Conservation (phyloP, 371 early-diverging fungal species). For the Mortierella sp. region DNA sequence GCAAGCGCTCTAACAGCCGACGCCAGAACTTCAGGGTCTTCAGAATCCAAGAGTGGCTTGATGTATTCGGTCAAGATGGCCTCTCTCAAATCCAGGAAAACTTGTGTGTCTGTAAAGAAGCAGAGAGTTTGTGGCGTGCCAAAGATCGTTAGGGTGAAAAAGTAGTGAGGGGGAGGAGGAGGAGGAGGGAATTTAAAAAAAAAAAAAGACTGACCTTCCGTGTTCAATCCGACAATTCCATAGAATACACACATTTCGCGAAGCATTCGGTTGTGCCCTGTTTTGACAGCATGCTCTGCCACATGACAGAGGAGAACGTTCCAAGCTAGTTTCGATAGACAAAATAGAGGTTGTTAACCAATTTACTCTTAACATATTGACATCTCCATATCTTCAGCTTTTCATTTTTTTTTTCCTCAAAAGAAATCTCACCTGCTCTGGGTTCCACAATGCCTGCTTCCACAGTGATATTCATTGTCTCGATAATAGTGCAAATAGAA, state of each 20-base stretch:
- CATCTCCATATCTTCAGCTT: no score
- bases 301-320: slow-evolving; percentile 60
- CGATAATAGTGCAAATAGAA: slow-evolving; percentile 58
- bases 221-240: slow-evolving; percentile 59
- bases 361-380: no score
- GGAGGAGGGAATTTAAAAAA: neutral
- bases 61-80: slow-evolving; percentile 55
- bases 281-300: slow-evolving; percentile 55
- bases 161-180: neutral
- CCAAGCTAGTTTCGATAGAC: slow-evolving; percentile 53
- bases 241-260: slow-evolving; percentile 59
- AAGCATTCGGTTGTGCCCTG: slow-evolving; percentile 27
- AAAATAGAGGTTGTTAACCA: no score
- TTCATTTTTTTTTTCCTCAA: no score
- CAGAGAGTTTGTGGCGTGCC: neutral
- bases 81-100: slow-evolving; percentile 61
- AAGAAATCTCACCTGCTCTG: slow-evolving; percentile 54
- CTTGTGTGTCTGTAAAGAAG: slow-evolving; percentile 56
- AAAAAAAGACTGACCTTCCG: slow-evolving; percentile 55
- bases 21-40: slow-evolving; percentile 42
- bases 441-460: slow-evolving; percentile 61
- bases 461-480: slow-evolving; percentile 60
- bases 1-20: slow-evolving; percentile 58
- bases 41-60: slow-evolving; percentile 50
- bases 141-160: neutral